These are phyloP conservation scores for Trichosporon coremiiforme DNA, from an alignment of 1,284 basidiomycete species.

Conservation along the genomic window DNA sequence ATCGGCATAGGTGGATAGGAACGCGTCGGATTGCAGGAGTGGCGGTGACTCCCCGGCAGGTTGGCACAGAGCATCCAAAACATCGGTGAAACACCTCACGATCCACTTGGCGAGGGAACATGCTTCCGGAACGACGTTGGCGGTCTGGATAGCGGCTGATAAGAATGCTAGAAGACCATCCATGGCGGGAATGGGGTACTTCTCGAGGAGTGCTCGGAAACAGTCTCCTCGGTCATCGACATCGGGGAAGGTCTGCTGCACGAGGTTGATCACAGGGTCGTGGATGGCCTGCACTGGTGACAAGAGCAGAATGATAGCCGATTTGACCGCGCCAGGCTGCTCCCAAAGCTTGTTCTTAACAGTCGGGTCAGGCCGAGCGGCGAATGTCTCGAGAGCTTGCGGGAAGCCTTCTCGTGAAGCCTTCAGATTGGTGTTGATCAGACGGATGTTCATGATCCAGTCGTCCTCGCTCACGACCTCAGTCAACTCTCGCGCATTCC, in stretches of 20 bases:
- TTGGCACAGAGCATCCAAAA: constrained; percentile 81
- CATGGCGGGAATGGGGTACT: constrained; percentile 67
- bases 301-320: constrained; percentile 69
- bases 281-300: constrained; percentile 77
- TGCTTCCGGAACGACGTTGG: constrained; percentile 72
- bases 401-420: constrained; percentile 66
- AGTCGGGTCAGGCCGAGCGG: constrained; percentile 61
- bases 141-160: constrained; percentile 66
- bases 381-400: constrained; percentile 65
- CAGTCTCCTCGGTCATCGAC: constrained; percentile 83
- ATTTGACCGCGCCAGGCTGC: constrained; percentile 59
- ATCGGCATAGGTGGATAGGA: constrained; percentile 52
- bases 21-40: constrained; percentile 55
- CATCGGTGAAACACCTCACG: constrained; percentile 85
- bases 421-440: constrained; percentile 65
- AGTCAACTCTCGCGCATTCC: constrained; percentile 47
- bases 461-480: constrained; percentile 46
- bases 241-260: constrained; percentile 81
- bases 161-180: constrained; percentile 71
- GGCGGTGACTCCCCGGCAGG: constrained; percentile 59
- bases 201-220: constrained; percentile 72
- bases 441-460: constrained; percentile 46
- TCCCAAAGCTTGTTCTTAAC: constrained; percentile 63
- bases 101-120: constrained; percentile 81
- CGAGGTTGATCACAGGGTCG: constrained; percentile 69